Base-by-base conservation (phyloP, 2,329 filamentous ascomycete species). In the Fusarium domesticum region DNA sequence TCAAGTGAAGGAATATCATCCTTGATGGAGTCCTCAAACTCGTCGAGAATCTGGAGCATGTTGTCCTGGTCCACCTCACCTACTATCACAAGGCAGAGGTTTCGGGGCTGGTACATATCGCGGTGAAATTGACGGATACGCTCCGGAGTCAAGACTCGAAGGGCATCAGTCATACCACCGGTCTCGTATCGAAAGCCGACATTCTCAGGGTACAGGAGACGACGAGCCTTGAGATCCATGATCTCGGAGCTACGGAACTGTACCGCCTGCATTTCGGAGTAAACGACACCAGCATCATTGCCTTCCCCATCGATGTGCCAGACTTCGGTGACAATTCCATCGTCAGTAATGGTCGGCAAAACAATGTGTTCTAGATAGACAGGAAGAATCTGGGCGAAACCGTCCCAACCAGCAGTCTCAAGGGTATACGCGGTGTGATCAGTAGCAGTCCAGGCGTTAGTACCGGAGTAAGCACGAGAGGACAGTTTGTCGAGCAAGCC, bases 91-190 rank as follows among this genome's bases (percentile, higher is more conserved):
- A 98, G 72, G 53, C 91, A 95, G 47, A 98, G 73, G 61, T 98
- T 98, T 64, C 91, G 92, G 3, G 93, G 93, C 64, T 97, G 92
- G 62, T 98, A 98, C 92, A 98, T 97, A 53, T 91, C 87, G 50
- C 84, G 84, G 66, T 98, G 93, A 60, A 97, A 98, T 46, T 85
- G 82, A n/a, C 93, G 84, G 54, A 98, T 98, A 31, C 90, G 84
- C 40, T 96, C 87, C 2, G 90, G 83, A 0, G 89, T 93, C 36
- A 98, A 72, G 3, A 90, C 83, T 33, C 93, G 84, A 38, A 98
- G 76, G 25, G 90, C 86, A 58, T 96, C 89, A 73, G 95, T 95
- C 85, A 96, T 89, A 12, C 93, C 93, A 11, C 93, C 93, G n/a
- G 93, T 98, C 69, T 98, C 93, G 58, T 96, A 97, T 46, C 92